phyloP scores from a whole-genome alignment of 169 alveolate genomes.

The Cystoisospora suis region DNA sequence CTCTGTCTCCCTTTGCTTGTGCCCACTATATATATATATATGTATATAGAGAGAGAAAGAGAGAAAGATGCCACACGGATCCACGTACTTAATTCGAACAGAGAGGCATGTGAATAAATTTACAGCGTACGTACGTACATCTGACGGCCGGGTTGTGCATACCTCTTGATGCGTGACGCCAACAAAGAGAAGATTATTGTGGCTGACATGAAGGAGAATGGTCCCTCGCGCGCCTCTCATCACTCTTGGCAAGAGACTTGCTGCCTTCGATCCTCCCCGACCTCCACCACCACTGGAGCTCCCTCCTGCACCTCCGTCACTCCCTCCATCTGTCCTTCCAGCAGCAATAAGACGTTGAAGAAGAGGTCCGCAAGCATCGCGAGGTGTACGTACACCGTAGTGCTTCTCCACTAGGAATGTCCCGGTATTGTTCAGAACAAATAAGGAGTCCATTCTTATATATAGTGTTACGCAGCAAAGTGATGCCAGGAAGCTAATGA shows the following conservation, averaged over 20 bases:
- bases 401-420: conserved; percentile 34
- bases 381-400: conserved; percentile 27
- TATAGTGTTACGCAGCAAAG: background rate
- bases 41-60: too few species aligned
- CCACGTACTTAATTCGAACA: too few species aligned
- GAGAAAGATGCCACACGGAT: too few species aligned
- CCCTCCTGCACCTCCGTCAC: background rate
- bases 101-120: too few species aligned
- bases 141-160: too few species aligned
- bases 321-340: background rate
- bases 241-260: background rate
- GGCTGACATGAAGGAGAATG: background rate
- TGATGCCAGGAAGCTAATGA: background rate
- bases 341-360: background rate
- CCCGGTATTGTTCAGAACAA: background rate
- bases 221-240: conserved; percentile 14
- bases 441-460: background rate
- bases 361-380: conserved; percentile 21
- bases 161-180: background rate
- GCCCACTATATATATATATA: too few species aligned
- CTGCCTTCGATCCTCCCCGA: background rate
- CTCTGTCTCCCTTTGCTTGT: too few species aligned
- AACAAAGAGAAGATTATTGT: background rate
- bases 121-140: too few species aligned
- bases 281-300: background rate